Base-by-base conservation (phyloP, 257 asterid species). In the Solanum chilense region DNA sequence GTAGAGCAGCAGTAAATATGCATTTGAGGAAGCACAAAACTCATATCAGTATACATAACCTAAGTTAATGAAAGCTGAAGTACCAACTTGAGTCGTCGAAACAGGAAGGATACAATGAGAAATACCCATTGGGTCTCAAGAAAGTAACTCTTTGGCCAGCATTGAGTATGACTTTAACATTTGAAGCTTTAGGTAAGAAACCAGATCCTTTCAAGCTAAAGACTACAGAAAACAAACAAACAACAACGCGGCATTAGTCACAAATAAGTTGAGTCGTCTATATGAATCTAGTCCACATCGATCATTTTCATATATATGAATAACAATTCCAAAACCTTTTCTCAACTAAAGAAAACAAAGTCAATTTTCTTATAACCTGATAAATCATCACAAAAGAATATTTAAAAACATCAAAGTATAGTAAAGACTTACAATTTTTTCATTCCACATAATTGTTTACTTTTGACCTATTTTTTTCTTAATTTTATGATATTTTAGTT, bases 111-210 rank as follows among this genome's bases (percentile, higher is more conserved):
- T 97, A 97, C 99, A 97, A 97, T 49, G 99, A 93, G 88, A 95
- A 97, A 93, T 95, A 97, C 93, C 98, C 99, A 90, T 97, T 98
- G 31, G 97, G 96, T 91, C 92, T 93, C 20, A 94, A 86, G 85
- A 93, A 94, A 87, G 98, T 94, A 87, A 95, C 95, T 86, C 93
- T 86, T 90, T 97, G 95, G 76, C 99, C 98, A 83, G 97, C 99
- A 88, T 95, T 94, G 75, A 97, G 97, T 85, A 95, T 89, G 90
- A 95, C 91, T 90, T 93, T 95, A 85, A 94, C 93, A 86, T 94
- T 92, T 85, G 99, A 90, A 74, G 88, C 84, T 90, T 94, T 97
- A 20, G 97, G 91, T n/a, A 97, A 97, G 31, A 93, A 97, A 89
- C 93, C 94, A 85, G 91, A 91, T 87, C 98, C 98, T 29, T 92